Evolutionary conservation across 176 grass and related monocot genomes (phyloP).

Genomic region (Oryza officinalis): DNA sequence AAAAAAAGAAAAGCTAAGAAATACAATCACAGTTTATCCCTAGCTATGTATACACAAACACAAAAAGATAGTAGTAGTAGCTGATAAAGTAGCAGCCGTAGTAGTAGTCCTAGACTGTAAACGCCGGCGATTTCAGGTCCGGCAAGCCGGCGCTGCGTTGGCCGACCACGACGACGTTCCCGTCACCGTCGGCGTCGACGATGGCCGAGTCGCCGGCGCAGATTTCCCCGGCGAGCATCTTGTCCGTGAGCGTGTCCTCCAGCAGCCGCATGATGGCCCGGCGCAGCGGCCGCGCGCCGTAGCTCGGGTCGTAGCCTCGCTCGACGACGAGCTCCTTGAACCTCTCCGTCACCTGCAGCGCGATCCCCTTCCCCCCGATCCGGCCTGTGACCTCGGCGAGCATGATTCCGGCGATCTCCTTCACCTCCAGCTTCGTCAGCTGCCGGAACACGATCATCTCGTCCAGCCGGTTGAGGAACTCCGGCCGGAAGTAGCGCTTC

Average conservation of each 20-base stretch:
- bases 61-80: too few relatives aligned
- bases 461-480: constrained; percentile 81
- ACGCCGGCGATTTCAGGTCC: too few relatives aligned
- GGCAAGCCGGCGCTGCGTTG: too few relatives aligned
- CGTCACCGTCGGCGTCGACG: constrained; percentile 70
- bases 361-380: constrained; percentile 70
- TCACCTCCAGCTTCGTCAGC: constrained; percentile 75
- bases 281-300: constrained; percentile 72
- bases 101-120: too few relatives aligned
- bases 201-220: constrained; percentile 75
- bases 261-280: constrained; percentile 83
- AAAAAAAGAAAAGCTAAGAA: too few relatives aligned
- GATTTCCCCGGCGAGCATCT: constrained; percentile 57
- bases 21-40: too few relatives aligned
- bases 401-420: constrained; percentile 89
- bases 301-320: constrained; percentile 79
- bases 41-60: too few relatives aligned
- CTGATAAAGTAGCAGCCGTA: too few relatives aligned
- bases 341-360: constrained; percentile 69
- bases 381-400: constrained; percentile 65
- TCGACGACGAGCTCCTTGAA: constrained; percentile 85
- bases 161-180: constrained; percentile 50
- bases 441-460: constrained; percentile 97
- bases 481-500: constrained; percentile 86
- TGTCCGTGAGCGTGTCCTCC: constrained; percentile 81